Conservation (phyloP, 495 filamentous ascomycete genomes). For the Alectoria sarmentosa region DNA sequence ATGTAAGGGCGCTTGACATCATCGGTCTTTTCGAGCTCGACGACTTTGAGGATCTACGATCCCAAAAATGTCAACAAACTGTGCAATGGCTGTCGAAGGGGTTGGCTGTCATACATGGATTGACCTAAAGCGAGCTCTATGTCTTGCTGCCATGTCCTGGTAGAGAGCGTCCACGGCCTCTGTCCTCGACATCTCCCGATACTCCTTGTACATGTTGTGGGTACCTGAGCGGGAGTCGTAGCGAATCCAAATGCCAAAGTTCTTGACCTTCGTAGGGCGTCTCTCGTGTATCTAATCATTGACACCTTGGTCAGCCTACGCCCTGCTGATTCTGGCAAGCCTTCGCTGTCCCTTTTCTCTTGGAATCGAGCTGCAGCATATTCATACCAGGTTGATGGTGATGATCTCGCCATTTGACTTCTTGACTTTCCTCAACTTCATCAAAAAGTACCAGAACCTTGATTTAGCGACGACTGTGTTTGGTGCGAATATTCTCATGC, state of each 20-base stretch:
- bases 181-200: constrained; percentile 92
- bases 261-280: constrained; percentile 98
- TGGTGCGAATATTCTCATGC: constrained; percentile 98
- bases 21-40: constrained; percentile 87
- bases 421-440: constrained; percentile 98
- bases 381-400: constrained; percentile 84
- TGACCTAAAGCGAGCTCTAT: constrained; percentile 94
- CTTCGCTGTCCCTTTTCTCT: neutral
- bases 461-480: constrained; percentile 98
- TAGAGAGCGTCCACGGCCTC: constrained; percentile 96
- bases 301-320: neutral
- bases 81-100: no score
- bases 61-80: neutral
- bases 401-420: constrained; percentile 99
- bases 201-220: constrained; percentile 99
- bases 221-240: constrained; percentile 99
- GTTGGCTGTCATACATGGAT: constrained; percentile 69
- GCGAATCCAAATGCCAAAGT: constrained; percentile 99
- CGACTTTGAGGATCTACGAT: constrained; percentile 87
- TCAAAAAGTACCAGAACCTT: constrained; percentile 99
- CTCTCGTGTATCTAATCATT: constrained; percentile 83
- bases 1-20: constrained; percentile 97
- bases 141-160: constrained; percentile 98
- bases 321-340: neutral
- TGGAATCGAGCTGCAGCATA: neutral